Conservation (phyloP, 176 grass and related monocot genomes). For the Neostapfia colusana region DNA sequence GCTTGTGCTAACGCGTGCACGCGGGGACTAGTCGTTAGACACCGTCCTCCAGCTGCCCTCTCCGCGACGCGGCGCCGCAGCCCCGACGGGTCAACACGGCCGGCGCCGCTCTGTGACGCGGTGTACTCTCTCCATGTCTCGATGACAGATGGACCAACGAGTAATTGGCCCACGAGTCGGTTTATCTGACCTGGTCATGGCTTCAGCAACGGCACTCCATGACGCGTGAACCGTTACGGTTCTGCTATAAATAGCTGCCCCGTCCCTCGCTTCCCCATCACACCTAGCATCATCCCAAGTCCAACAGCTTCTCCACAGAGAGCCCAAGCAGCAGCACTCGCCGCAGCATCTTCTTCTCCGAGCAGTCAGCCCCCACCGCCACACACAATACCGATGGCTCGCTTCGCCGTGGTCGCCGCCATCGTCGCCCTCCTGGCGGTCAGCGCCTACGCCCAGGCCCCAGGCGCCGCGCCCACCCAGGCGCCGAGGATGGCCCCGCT, state of each 20-base stretch:
- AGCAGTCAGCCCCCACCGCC: neutral
- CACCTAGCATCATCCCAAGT: neutral
- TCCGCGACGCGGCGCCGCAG: slow-evolving; percentile 17
- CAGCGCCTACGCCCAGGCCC: slow-evolving; percentile 40
- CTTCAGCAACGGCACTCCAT: neutral
- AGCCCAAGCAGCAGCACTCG: neutral
- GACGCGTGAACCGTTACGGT: neutral
- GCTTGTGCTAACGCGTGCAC: neutral
- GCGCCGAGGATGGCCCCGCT: slow-evolving; percentile 50
- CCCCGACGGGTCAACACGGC: neutral
- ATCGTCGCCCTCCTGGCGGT: slow-evolving; percentile 37
- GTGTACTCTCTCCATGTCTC: neutral
- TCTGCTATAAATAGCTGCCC: slow-evolving; percentile 24
- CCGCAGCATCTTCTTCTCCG: neutral
- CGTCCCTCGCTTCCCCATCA: neutral
- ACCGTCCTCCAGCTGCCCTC: neutral
- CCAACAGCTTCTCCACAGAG: neutral
- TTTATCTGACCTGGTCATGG: too few relatives aligned
- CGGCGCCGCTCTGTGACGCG: slow-evolving; percentile 18
- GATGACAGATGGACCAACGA: neutral
- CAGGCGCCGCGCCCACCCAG: slow-evolving; percentile 19
- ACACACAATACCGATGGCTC: slow-evolving; percentile 27
- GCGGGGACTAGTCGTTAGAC: slow-evolving; percentile 44
- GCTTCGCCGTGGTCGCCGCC: slow-evolving; percentile 38
- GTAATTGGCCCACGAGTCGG: neutral